These are phyloP conservation scores for Thraustochytrium aureum DNA, from an alignment of 352 stramenopile genomes.

Conservation along the genomic window DNA sequence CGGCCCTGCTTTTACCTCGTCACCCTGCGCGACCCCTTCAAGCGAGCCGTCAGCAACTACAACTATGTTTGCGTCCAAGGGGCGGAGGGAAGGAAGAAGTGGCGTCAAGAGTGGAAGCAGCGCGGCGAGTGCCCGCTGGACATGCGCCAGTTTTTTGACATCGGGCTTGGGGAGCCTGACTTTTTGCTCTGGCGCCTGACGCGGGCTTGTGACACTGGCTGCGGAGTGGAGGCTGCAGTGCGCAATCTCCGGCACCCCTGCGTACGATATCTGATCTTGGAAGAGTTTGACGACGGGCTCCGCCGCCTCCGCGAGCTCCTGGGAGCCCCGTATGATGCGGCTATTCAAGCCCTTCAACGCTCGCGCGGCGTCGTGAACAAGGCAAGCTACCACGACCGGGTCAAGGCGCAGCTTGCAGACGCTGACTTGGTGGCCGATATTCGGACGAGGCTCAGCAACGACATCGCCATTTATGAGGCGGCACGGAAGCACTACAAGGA, in stretches of 20 bases:
- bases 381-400: slow-evolving; percentile 12
- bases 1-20: slow-evolving; percentile 48
- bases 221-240: slow-evolving; percentile 21
- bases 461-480: slow-evolving; percentile 49
- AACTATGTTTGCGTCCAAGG: slow-evolving; percentile 54
- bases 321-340: background rate
- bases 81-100: slow-evolving; percentile 45
- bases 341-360: background rate
- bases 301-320: background rate
- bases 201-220: slow-evolving; percentile 32
- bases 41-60: slow-evolving; percentile 49
- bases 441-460: slow-evolving; percentile 4
- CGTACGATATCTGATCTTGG: slow-evolving; percentile 37
- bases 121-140: slow-evolving; percentile 12
- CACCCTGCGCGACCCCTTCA: slow-evolving; percentile 31
- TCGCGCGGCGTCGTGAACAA: slow-evolving; percentile 6
- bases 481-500: slow-evolving; percentile 4
- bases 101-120: slow-evolving; percentile 25
- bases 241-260: slow-evolving; percentile 38
- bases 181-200: slow-evolving; percentile 53
- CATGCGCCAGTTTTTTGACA: slow-evolving; percentile 48
- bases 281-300: slow-evolving; percentile 42
- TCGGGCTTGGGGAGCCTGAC: slow-evolving; percentile 45
- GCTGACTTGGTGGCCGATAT: slow-evolving; percentile 17
- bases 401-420: slow-evolving; percentile 35